Conservation (phyloP, 169 alveolate species). For the Plasmodium coatneyi region DNA sequence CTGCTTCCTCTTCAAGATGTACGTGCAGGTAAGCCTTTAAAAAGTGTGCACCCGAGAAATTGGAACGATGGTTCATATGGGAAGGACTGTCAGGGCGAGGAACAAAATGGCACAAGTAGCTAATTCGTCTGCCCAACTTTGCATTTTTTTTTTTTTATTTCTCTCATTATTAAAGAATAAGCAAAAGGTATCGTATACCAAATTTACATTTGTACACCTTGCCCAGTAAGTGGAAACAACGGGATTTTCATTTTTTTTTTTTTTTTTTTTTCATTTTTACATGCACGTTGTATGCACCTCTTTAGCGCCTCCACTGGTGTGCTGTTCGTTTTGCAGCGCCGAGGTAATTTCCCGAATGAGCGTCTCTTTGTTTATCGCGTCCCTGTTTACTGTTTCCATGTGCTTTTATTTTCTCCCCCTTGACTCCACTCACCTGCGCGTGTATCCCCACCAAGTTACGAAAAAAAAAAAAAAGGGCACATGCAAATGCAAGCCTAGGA, state of each 20-base stretch:
- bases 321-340: neutral
- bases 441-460: neutral
- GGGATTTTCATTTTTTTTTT: neutral
- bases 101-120: neutral
- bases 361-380: neutral
- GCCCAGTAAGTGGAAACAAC: neutral
- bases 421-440: neutral
- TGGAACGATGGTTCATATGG: neutral
- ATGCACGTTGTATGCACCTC: neutral
- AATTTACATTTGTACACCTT: neutral
- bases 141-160: neutral
- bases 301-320: neutral
- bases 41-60: neutral
- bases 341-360: neutral
- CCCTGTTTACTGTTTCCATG: neutral
- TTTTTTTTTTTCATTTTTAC: neutral
- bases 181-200: neutral
- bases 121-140: neutral
- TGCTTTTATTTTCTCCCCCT: too few relatives aligned
- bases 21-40: slow-evolving; percentile 16
- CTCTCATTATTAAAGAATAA: neutral
- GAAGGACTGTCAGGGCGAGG: neutral
- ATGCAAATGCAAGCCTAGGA: neutral
- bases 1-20: slow-evolving; percentile 7
- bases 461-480: neutral